These are phyloP conservation scores for Ballota nigra DNA, from an alignment of 257 asterid genomes.

Conservation along the genomic window DNA sequence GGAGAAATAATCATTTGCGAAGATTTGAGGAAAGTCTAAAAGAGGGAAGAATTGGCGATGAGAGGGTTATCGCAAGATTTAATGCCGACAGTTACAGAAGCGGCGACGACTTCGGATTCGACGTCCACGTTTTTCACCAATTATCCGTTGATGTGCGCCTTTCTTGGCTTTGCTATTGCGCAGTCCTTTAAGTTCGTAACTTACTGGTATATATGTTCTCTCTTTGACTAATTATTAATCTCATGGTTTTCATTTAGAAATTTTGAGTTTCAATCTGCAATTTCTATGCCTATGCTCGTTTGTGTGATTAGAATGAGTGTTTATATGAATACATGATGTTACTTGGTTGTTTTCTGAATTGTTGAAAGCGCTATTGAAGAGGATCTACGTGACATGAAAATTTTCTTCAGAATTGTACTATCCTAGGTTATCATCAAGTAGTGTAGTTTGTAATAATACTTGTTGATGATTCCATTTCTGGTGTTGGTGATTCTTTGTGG, in stretches of 20 bases:
- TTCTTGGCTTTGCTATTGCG: conserved; percentile 70
- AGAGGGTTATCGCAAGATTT: conserved; percentile 22
- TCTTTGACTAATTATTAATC: not conserved
- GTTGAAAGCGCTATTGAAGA: not conserved
- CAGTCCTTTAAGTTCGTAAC: conserved; percentile 61
- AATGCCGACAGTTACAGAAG: conserved; percentile 13
- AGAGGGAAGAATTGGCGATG: conserved; percentile 24
- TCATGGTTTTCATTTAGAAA: not conserved
- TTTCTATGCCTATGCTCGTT: not conserved
- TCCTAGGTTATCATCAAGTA: not conserved
- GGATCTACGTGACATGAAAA: not conserved
- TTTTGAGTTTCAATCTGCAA: conserved; percentile 15
- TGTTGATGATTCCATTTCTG: conserved; percentile 5
- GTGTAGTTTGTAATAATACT: not conserved
- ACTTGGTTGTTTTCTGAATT: not conserved
- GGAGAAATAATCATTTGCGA: not conserved
- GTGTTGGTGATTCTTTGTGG: conserved; percentile 7
- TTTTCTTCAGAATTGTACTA: not conserved
- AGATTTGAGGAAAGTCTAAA: not conserved
- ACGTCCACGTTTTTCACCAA: conserved; percentile 46
- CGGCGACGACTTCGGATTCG: conserved; percentile 27
- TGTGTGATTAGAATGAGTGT: not conserved
- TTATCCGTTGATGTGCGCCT: conserved; percentile 60
- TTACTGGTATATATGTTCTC: conserved; percentile 42
- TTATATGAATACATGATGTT: not conserved